Base-by-base conservation (phyloP, 2,329 filamentous ascomycete species). In the Colletotrichum sp. region DNA sequence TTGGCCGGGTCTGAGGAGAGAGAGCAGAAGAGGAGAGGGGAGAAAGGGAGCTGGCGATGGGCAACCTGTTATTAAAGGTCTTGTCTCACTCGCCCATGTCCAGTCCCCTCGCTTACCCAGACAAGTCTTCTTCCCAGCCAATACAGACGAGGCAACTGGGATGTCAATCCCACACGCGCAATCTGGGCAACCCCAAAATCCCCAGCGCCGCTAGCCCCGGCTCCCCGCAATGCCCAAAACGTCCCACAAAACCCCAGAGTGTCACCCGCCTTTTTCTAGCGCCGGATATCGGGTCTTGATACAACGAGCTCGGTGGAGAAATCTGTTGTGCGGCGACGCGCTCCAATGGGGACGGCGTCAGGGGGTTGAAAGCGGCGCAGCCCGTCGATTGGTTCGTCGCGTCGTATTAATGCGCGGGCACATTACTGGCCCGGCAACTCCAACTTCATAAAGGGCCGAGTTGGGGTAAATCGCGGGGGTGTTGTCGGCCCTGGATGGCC, bases 201-300 rank as follows among this genome's bases (percentile, higher is more conserved):
- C 70, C 65, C 64, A 24, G 61, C 36, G 18, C 15, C 30, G 62
- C 69, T 66, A 75, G 28, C 66, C 69, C 66, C 62, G 68, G 32
- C 69, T 58, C 73, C 73, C 73, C 70, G 64, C 69, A 73, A 68
- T 12, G 43, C 26, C 64, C 64, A 62, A n/a, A 48, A 62, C 32
- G 52, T 24, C 70, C 73, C 70, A 38, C 28, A 73, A 58, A 66
- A 68, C 69, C 73, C 73, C 70, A 64, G 73, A 73, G 43, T 75
- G 64, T 32, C 32, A 68, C 69, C 64, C 73, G 66, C 58, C 56
- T 52, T 34, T 36, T 15, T 55, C 48, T 52, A 36, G 56, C 43
- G 55, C 66, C 70, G 64, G 28, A 30, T 58, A 64, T 73, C 73
- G 73, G 73, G 38, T 60, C 62, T 32, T 43, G 34, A 75, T 75